Evolutionary conservation across 306 rosid species (phyloP).

Genomic region (Cotoneaster glaucophyllus): DNA sequence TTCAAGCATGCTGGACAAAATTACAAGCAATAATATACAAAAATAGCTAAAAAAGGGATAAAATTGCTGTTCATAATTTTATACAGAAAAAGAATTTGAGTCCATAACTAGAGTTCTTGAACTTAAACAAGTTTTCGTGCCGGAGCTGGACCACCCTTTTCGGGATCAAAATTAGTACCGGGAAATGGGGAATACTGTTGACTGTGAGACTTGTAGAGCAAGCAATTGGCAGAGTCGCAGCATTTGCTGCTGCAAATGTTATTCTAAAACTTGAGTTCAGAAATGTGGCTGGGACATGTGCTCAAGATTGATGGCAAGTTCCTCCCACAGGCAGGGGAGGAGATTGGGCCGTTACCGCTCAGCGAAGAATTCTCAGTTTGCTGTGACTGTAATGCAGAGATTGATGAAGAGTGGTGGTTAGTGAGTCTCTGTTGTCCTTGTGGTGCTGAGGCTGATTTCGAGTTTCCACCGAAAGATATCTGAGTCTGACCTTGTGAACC

Average conservation of each 20-base stretch:
- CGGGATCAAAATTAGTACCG: neutral
- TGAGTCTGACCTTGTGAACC: constrained; percentile 45
- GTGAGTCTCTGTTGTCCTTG: constrained; percentile 26
- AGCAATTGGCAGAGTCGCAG: neutral
- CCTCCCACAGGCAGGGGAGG: constrained; percentile 49
- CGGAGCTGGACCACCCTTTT: neutral
- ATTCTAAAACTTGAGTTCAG: constrained; percentile 45
- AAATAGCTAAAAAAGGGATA: neutral
- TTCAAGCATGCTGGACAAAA: neutral
- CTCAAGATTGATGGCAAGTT: constrained; percentile 47
- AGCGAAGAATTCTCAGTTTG: constrained; percentile 35
- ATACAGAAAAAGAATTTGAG: constrained; percentile 2
- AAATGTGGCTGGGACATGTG: constrained; percentile 39
- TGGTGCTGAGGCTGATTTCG: constrained; percentile 26
- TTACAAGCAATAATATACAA: neutral
- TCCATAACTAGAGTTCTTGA: neutral
- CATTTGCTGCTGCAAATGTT: neutral
- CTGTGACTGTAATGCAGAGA: constrained; percentile 28
- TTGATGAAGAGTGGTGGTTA: constrained; percentile 24
- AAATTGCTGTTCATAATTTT: neutral
- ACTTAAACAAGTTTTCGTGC: neutral
- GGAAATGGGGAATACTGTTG: neutral
- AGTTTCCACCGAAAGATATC: constrained; percentile 61
- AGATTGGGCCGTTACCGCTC: constrained; percentile 29
- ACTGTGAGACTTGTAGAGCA: neutral